A percentile compares a stretch with the other conserved stretches of the same genome.
Conservation (phyloP, 257 asterid genomes). For the Ajuga chamaepitys region DNA sequence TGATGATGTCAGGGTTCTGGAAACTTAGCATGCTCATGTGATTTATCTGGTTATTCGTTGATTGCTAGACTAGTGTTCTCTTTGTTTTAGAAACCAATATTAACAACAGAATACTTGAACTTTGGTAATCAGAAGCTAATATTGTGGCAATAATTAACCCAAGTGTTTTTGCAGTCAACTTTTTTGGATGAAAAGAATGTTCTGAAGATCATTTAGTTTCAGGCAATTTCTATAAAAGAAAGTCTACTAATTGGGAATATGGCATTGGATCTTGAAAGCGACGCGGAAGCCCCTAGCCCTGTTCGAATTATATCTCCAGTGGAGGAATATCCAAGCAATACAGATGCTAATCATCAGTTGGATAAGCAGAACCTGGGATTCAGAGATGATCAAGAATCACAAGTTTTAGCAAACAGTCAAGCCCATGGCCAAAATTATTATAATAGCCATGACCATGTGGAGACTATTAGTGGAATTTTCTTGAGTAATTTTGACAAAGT, state of each 20-base stretch:
- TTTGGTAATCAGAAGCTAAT: background rate
- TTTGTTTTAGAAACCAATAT: background rate
- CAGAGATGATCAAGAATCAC: slow-evolving; percentile 26
- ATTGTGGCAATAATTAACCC: background rate
- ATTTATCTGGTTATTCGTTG: background rate
- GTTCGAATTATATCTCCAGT: slow-evolving; percentile 60
- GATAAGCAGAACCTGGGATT: slow-evolving; percentile 15
- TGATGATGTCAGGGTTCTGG: background rate
- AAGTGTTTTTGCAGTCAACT: background rate
- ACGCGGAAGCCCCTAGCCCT: slow-evolving; percentile 31
- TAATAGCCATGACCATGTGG: slow-evolving; percentile 15
- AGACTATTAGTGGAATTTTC: slow-evolving; percentile 11
- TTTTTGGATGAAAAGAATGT: background rate
- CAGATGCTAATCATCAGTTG: slow-evolving; percentile 22
- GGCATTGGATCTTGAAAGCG: slow-evolving; percentile 50
- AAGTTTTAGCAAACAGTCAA: slow-evolving; percentile 18
- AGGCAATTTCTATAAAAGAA: slow-evolving; percentile 85
- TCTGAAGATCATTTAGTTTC: slow-evolving; percentile 16
- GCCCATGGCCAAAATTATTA: slow-evolving; percentile 16
- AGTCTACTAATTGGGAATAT: slow-evolving; percentile 66
- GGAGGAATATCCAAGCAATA: slow-evolving; percentile 24
- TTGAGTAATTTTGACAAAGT: slow-evolving; percentile 17
- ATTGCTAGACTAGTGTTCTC: background rate
- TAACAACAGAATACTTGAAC: background rate
- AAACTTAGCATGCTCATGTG: background rate